Base-by-base conservation (phyloP, 1,284 basidiomycete genomes). In the Malassezia globosa region DNA sequence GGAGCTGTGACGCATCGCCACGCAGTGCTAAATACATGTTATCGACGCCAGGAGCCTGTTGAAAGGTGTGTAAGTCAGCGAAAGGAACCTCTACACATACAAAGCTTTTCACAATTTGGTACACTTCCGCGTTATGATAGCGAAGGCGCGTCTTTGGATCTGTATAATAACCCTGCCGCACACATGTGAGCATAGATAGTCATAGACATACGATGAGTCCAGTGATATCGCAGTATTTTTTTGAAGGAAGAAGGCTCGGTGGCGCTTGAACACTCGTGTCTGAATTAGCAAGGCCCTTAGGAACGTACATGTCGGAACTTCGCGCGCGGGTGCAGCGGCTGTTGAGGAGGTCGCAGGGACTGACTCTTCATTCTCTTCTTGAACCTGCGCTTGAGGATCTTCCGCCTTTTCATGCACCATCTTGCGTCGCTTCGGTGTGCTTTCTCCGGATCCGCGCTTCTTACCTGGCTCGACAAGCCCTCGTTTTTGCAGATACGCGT, bases 191-290 rank as follows among this genome's bases (percentile, higher is more conserved):
- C n/a, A 18, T 33, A n/a, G 35, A 7, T 18, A 16, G 8, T 4
- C 21, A 21, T n/a, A 24, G 11, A 37, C 31, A 13, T 48, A 83
- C 84, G 72, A 86, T 82, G 5, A 89, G 75, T 0, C 86, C 85
- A 0, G 86, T 89, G 5, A 89, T 84, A 71, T 89, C 86, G 63
- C 86, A 89, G 55, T 84, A 86, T 56, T 82, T 81, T 56, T 80
- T 78, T 44, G 81, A 81, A 2, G 86, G 86, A 5, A 84, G 73
- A 1, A 88, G 69, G 13, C 83, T 86, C 0, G 85, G 86, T 0
- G 86, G 84, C 7, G 86, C 85, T 64, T 89, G 86, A 39, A 89
- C 85, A 1, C 82, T 83, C 0, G 79, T 78, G 60, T 87, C 85
- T 87, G 59, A n/a, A n/a, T n/a, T 51, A 48, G 22, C 42, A 16